These are phyloP conservation scores for Castanea sativa DNA, from an alignment of 306 rosid species.

Conservation along the genomic window DNA sequence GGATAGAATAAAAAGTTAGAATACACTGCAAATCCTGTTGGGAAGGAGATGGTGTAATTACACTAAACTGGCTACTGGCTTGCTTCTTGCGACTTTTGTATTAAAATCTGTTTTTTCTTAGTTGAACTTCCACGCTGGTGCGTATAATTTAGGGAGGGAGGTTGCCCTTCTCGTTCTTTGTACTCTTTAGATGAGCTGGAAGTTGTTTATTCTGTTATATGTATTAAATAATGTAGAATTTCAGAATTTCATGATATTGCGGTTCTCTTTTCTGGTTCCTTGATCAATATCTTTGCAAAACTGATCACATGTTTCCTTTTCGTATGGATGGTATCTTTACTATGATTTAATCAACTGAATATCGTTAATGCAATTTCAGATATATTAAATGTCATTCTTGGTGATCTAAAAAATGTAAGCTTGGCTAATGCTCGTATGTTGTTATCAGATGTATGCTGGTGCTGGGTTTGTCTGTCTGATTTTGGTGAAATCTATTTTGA, in stretches of 20 bases:
- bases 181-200: not conserved
- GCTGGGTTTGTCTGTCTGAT: too few relatives aligned
- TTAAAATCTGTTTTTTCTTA: not conserved
- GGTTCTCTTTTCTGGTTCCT: not conserved
- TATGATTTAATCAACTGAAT: too few relatives aligned
- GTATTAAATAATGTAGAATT: not conserved
- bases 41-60: not conserved
- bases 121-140: not conserved
- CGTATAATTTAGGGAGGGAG: not conserved
- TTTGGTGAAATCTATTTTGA: too few relatives aligned
- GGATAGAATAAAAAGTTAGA: not conserved
- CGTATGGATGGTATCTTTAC: too few relatives aligned
- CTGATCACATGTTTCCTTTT: too few relatives aligned
- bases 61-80: not conserved
- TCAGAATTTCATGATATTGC: not conserved
- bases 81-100: not conserved
- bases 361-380: too few relatives aligned
- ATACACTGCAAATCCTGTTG: not conserved
- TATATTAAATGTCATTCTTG: too few relatives aligned
- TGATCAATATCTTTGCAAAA: not conserved
- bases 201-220: not conserved
- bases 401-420: too few relatives aligned
- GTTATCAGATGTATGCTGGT: too few relatives aligned
- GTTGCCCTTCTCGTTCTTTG: not conserved
- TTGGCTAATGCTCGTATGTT: too few relatives aligned